phyloP scores from a whole-genome alignment of 768 basidiomycete species.

The Termitomyces heimii region DNA sequence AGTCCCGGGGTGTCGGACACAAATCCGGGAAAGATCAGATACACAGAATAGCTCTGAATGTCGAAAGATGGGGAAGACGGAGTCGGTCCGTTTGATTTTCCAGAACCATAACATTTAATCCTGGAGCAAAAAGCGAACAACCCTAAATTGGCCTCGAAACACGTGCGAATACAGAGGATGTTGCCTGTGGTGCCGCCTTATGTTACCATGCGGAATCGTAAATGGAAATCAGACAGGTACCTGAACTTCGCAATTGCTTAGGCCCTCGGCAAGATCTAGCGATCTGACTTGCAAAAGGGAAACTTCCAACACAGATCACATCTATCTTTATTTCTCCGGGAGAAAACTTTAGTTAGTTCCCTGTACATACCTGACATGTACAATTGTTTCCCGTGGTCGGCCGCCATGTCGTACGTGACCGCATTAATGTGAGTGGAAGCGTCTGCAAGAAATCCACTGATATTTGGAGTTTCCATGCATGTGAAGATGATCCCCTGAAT shows the following conservation, averaged over 20 bases:
- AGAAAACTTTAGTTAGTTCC: constrained; percentile 22
- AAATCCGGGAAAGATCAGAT: constrained; percentile 13
- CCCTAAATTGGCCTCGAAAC: constrained; percentile 34
- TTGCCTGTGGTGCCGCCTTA: constrained; percentile 22
- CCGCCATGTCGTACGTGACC: constrained; percentile 22
- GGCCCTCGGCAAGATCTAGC: constrained; percentile 39
- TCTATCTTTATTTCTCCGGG: constrained; percentile 27
- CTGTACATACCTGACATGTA: constrained; percentile 17
- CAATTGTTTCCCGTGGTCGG: constrained; percentile 17
- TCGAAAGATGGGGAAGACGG: constrained; percentile 15
- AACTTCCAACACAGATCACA: constrained; percentile 27
- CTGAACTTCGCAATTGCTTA: constrained; percentile 9
- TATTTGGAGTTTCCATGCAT: constrained; percentile 1
- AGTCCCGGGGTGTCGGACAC: constrained; percentile 13
- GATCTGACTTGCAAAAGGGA: constrained; percentile 27
- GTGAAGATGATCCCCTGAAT: constrained; percentile 8
- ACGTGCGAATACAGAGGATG: constrained; percentile 34
- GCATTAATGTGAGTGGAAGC: constrained; percentile 3
- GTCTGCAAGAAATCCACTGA: background rate
- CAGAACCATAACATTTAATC: constrained; percentile 26
- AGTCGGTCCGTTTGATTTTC: constrained; percentile 27
- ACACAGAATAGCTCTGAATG: constrained; percentile 2
- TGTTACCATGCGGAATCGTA: constrained; percentile 30
- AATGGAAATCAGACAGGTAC: constrained; percentile 24
- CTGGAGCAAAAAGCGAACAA: constrained; percentile 20